These are phyloP conservation scores for Aspergillus pseudoviridinutans DNA, from an alignment of 2,329 filamentous ascomycete species.

Conservation along the genomic window DNA sequence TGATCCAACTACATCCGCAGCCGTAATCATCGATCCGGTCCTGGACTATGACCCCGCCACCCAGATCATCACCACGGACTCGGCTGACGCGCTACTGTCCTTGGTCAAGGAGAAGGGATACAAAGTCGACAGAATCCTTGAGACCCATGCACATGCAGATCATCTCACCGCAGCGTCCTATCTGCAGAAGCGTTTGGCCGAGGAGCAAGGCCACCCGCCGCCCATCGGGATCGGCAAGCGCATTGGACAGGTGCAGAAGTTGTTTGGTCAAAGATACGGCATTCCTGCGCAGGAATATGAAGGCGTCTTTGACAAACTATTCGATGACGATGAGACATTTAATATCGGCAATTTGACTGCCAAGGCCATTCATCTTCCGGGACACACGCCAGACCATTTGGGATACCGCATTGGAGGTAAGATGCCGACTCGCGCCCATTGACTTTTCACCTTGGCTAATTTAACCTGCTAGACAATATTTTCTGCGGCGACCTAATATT, in stretches of 20 bases:
- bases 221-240: constrained; percentile 55
- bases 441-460: not conserved
- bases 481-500: constrained; percentile 55
- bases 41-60: constrained; percentile 52
- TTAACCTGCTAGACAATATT: constrained; percentile 38
- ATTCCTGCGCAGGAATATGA: constrained; percentile 44
- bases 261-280: constrained; percentile 51
- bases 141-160: constrained; percentile 54
- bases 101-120: constrained; percentile 46
- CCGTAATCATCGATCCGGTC: constrained; percentile 61
- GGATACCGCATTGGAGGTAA: constrained; percentile 55
- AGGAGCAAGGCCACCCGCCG: constrained; percentile 37
- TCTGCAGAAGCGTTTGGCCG: constrained; percentile 46
- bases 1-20: constrained; percentile 46
- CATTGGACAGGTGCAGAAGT: constrained; percentile 51
- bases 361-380: constrained; percentile 55
- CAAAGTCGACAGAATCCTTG: constrained; percentile 51
- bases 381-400: constrained; percentile 61
- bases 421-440: not conserved
- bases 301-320: constrained; percentile 51
- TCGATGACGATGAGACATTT: constrained; percentile 55
- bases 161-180: constrained; percentile 59
- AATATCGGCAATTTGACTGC: constrained; percentile 47
- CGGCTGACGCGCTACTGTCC: constrained; percentile 52
- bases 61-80: constrained; percentile 45